Evolutionary conservation across 352 stramenopile species (phyloP).

Genomic region (Phytophthora hybrid): DNA sequence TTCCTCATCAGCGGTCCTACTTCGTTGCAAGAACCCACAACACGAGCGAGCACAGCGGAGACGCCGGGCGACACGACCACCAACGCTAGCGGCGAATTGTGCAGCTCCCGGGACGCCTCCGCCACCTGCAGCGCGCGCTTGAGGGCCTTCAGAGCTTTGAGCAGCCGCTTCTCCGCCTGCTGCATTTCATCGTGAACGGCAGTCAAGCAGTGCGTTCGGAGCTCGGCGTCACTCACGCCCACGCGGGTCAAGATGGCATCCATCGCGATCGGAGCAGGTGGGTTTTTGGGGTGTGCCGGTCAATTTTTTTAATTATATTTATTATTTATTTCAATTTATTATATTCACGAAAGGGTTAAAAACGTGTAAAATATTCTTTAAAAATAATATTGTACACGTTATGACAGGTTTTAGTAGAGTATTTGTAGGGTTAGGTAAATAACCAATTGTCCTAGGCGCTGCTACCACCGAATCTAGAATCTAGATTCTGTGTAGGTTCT

Average conservation of each 20-base stretch:
- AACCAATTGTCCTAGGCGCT: no score
- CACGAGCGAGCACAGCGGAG: neutral
- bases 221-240: neutral
- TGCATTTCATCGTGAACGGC: conserved; percentile 4
- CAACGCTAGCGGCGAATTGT: neutral
- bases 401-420: no score
- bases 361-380: no score
- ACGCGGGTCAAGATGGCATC: neutral
- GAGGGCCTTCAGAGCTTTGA: neutral
- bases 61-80: neutral
- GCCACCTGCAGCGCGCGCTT: neutral
- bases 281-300: no score
- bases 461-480: no score
- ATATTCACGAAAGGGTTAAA: no score
- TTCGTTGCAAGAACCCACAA: neutral
- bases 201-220: conserved; percentile 2
- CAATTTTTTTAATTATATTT: no score
- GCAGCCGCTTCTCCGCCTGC: conserved; percentile 5
- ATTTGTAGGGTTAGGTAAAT: no score
- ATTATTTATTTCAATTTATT: no score
- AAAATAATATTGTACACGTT: no score
- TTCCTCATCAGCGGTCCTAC: neutral
- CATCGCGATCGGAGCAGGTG: neutral
- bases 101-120: neutral
- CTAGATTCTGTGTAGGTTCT: no score